A percentile compares a stretch with the other conserved stretches of the same genome.
Conservation (phyloP, 495 filamentous ascomycete genomes). For the Trichoderma reesei region DNA sequence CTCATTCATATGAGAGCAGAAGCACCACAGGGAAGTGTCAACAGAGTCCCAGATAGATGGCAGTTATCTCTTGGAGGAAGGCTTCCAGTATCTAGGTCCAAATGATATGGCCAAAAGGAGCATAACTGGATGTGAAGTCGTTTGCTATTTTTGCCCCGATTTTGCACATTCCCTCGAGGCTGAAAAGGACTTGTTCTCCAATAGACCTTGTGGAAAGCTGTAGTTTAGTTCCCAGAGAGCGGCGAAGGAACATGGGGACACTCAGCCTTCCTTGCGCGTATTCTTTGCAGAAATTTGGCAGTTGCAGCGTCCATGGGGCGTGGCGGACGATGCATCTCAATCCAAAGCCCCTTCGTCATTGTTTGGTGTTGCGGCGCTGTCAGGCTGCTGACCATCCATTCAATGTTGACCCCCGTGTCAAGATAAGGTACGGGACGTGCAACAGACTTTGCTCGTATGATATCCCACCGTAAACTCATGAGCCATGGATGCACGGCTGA, state of each 20-base stretch:
- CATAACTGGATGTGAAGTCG: too few relatives aligned
- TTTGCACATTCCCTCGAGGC: too few relatives aligned
- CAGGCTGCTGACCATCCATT: constrained; percentile 13
- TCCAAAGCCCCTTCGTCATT: background rate
- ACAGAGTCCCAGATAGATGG: too few relatives aligned
- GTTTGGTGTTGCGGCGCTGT: background rate
- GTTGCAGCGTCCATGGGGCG: background rate
- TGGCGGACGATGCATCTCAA: background rate
- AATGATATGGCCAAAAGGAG: too few relatives aligned
- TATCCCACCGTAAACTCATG: constrained; percentile 12
- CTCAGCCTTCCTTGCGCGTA: background rate
- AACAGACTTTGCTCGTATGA: constrained; percentile 10
- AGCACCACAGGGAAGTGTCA: too few relatives aligned
- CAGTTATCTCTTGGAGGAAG: too few relatives aligned
- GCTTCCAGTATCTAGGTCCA: too few relatives aligned
- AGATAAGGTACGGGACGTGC: constrained; percentile 11
- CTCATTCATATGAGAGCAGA: too few relatives aligned
- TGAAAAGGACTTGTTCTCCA: too few relatives aligned
- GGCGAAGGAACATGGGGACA: background rate
- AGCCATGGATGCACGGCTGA: constrained; percentile 16
- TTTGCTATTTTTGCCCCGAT: too few relatives aligned
- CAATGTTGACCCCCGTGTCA: constrained; percentile 1
- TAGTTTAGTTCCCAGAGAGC: too few relatives aligned
- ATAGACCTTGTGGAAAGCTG: too few relatives aligned
- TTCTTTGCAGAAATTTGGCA: background rate